Evolutionary conservation across 78 protist species (phyloP).

Genomic region (Dictyostelium firmibasis): DNA sequence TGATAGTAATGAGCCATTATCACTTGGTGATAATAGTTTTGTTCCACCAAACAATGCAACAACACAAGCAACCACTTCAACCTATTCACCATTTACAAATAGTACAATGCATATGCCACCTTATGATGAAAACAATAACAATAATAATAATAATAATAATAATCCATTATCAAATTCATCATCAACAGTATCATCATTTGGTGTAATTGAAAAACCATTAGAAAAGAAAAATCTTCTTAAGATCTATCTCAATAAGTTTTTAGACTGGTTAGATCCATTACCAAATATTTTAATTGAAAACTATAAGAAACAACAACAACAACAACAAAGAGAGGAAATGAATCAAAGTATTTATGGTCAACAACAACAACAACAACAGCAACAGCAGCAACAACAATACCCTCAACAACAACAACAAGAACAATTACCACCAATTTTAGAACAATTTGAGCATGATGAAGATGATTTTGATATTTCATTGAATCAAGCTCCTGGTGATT

Average conservation of each 20-base stretch:
- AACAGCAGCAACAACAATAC: neutral
- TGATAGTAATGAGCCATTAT: conserved; percentile 1
- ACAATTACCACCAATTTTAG: neutral
- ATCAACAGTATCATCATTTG: neutral
- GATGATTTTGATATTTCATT: neutral
- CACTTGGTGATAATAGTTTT: neutral
- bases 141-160: neutral
- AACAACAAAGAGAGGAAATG: neutral
- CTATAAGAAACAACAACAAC: neutral
- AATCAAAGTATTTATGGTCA: neutral
- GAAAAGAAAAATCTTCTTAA: neutral
- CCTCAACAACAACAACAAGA: neutral
- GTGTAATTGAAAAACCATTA: neutral
- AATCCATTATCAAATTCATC: neutral
- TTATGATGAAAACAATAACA: neutral
- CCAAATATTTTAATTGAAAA: conserved; percentile 1
- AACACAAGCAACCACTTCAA: neutral
- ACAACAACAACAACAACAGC: neutral
- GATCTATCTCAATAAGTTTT: neutral
- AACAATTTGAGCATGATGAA: neutral
- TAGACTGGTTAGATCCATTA: conserved; percentile 66
- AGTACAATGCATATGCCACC: neutral
- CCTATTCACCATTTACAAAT: neutral
- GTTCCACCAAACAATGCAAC: neutral
- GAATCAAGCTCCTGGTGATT: neutral